Conservation (phyloP, 768 basidiomycete genomes). For the Pleurotus platypus region DNA sequence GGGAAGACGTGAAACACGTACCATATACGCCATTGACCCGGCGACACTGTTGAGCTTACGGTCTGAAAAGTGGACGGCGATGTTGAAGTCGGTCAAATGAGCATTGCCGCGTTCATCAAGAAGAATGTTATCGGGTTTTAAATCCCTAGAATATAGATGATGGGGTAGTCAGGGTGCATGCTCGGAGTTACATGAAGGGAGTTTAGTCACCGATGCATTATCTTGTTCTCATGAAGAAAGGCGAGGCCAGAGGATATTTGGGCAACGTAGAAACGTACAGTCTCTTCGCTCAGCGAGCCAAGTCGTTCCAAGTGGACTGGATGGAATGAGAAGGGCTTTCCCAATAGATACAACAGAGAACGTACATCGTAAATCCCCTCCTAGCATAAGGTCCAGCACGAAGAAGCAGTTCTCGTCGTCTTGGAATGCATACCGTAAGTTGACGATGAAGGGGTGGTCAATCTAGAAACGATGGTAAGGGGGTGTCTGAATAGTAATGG, state of each 20-base stretch:
- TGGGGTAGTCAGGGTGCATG: constrained; percentile 13
- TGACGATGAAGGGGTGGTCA: constrained; percentile 94
- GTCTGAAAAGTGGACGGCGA: constrained; percentile 94
- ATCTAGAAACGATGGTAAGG: constrained; percentile 45
- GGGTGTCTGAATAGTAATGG: not conserved
- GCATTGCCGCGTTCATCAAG: constrained; percentile 95
- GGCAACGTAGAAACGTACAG: constrained; percentile 85
- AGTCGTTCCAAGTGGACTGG: constrained; percentile 87
- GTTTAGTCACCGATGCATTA: constrained; percentile 85
- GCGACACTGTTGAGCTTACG: constrained; percentile 87
- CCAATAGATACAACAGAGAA: constrained; percentile 7
- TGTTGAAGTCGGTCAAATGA: constrained; percentile 97
- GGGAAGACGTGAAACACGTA: constrained; percentile 55
- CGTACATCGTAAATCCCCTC: constrained; percentile 91
- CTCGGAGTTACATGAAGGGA: constrained; percentile 13
- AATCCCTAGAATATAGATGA: constrained; percentile 51
- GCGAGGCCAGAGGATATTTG: constrained; percentile 85
- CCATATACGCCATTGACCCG: constrained; percentile 99
- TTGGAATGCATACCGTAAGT: constrained; percentile 94
- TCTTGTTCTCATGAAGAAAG: constrained; percentile 88
- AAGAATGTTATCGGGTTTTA: constrained; percentile 98
- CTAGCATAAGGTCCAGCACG: constrained; percentile 95
- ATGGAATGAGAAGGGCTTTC: not conserved
- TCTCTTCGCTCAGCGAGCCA: constrained; percentile 69
- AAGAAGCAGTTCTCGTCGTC: constrained; percentile 99